These are phyloP conservation scores for Wickerhamiella azyma DNA, from an alignment of 805 yeast genomes.

Conservation along the genomic window DNA sequence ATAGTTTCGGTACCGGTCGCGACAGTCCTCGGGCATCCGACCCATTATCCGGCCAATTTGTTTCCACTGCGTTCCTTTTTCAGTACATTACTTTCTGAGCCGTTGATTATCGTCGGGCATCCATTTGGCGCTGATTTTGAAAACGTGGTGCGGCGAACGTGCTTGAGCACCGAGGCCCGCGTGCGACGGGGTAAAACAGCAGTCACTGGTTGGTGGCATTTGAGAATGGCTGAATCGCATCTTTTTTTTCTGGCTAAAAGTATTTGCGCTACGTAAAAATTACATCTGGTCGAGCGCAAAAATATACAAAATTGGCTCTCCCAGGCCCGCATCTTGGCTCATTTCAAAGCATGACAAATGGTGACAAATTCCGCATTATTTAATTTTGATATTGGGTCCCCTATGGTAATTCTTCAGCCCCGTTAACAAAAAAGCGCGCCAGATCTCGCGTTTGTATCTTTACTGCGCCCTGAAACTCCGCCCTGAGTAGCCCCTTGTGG, in stretches of 20 bases:
- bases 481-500: background rate
- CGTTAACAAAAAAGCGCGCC: too few relatives aligned
- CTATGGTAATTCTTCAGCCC: too few relatives aligned
- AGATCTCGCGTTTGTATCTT: too few relatives aligned
- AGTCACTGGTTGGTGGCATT: too few relatives aligned
- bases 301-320: background rate
- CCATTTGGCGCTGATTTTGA: slow-evolving; percentile 85
- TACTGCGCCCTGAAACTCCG: background rate
- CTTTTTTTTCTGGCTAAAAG: too few relatives aligned
- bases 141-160: slow-evolving; percentile 78
- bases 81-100: slow-evolving; percentile 46
- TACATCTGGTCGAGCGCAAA: background rate
- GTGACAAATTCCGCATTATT: too few relatives aligned
- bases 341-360: background rate
- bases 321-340: background rate
- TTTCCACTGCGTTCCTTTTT: slow-evolving; percentile 82
- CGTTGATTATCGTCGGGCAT: slow-evolving; percentile 63
- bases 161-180: slow-evolving; percentile 82
- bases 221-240: too few relatives aligned
- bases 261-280: too few relatives aligned
- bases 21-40: slow-evolving; percentile 95
- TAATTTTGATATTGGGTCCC: too few relatives aligned
- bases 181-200: slow-evolving; percentile 73
- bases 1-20: slow-evolving; percentile 93
- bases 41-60: slow-evolving; percentile 64